Percentiles rank a stretch among this genome's conserved stretches.
phyloP scores from a whole-genome alignment of 2,329 filamentous ascomycete genomes.

The Pseudogymnoascus sp. region DNA sequence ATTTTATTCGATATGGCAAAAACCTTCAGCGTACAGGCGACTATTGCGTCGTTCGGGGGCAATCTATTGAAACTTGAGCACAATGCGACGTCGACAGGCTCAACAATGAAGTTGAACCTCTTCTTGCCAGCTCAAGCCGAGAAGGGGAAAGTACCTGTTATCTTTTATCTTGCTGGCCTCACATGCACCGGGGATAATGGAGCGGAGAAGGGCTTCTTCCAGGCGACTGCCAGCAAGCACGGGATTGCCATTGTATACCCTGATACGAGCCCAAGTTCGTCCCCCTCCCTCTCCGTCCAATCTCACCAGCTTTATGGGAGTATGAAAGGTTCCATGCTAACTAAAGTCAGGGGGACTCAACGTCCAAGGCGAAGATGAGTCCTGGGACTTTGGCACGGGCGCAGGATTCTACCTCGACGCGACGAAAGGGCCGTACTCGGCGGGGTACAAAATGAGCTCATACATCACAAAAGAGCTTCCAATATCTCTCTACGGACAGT shows the following conservation, averaged over 20 bases:
- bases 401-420: constrained; percentile 95
- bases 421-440: constrained; percentile 62
- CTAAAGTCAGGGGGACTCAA: constrained; percentile 56
- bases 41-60: constrained; percentile 86
- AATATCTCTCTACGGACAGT: constrained; percentile 61
- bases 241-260: constrained; percentile 92
- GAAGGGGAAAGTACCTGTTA: constrained; percentile 62
- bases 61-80: constrained; percentile 92
- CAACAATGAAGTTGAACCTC: constrained; percentile 87
- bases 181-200: constrained; percentile 91
- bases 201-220: constrained; percentile 82
- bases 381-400: constrained; percentile 84
- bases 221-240: constrained; percentile 68
- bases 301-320: background rate
- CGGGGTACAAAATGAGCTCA: constrained; percentile 87
- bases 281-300: background rate
- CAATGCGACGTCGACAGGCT: constrained; percentile 67
- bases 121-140: constrained; percentile 73
- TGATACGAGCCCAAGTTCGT: constrained; percentile 80
- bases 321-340: background rate
- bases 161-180: constrained; percentile 89
- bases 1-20: constrained; percentile 1
- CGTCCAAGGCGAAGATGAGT: constrained; percentile 76
- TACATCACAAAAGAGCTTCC: constrained; percentile 92
- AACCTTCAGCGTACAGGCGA: constrained; percentile 77